Conservation (phyloP, 805 yeast genomes). For the Vanderwaltozyma polyspora region DNA sequence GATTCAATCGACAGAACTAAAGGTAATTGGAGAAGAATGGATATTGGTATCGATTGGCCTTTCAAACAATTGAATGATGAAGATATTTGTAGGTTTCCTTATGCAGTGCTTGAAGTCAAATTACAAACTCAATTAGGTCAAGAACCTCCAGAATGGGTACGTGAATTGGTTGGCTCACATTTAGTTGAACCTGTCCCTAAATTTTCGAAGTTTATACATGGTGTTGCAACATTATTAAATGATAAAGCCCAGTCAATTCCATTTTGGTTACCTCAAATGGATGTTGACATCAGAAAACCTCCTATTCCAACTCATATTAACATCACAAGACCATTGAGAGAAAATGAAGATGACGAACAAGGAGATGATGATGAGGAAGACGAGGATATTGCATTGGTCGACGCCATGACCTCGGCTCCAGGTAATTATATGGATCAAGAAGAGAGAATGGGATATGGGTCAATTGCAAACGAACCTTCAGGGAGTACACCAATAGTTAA, state of each 20-base stretch:
- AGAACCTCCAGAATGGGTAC: slow-evolving; percentile 97
- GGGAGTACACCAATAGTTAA: slow-evolving; percentile 4
- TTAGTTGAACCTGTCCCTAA: slow-evolving; percentile 97
- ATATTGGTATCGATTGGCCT: slow-evolving; percentile 96
- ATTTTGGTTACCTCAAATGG: slow-evolving; percentile 97
- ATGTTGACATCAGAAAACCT: slow-evolving; percentile 87
- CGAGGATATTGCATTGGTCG: slow-evolving; percentile 24
- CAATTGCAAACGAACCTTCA: slow-evolving; percentile 12
- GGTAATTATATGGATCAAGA: slow-evolving; percentile 63
- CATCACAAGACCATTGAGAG: slow-evolving; percentile 23
- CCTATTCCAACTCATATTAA: slow-evolving; percentile 37
- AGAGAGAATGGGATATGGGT: slow-evolving; percentile 48
- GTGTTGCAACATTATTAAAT: slow-evolving; percentile 84
- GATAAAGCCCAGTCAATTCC: slow-evolving; percentile 79
- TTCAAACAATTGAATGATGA: slow-evolving; percentile 72
- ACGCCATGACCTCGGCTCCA: slow-evolving; percentile 25
- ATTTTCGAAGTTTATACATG: slow-evolving; percentile 94
- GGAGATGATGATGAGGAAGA: slow-evolving; percentile 26
- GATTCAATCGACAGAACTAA: slow-evolving; percentile 86
- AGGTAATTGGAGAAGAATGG: slow-evolving; percentile 96
- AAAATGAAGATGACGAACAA: slow-evolving; percentile 15
- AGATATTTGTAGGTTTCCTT: slow-evolving; percentile 90
- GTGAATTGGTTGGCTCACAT: slow-evolving; percentile 83
- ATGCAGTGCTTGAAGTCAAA: slow-evolving; percentile 94
- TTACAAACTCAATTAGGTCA: slow-evolving; percentile 96